Conservation (phyloP, 129 eudicot genomes). For the Saposhnikovia divaricata region DNA sequence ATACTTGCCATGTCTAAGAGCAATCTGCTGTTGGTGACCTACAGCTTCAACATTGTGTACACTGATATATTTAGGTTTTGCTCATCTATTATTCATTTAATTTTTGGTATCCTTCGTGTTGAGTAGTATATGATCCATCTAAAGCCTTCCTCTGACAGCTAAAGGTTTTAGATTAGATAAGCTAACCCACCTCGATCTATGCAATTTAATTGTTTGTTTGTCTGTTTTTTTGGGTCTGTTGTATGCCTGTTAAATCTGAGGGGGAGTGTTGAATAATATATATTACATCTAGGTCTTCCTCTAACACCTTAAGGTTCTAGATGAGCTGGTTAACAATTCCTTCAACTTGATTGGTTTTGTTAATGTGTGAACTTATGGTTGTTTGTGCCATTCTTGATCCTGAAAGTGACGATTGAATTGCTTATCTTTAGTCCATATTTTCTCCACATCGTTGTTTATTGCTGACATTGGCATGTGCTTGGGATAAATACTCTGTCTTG, state of each 20-base stretch:
- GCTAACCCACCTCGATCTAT: too few relatives aligned
- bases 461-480: not conserved
- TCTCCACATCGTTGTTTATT: not conserved
- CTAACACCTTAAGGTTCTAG: too few relatives aligned
- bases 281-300: too few relatives aligned
- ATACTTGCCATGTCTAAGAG: not conserved
- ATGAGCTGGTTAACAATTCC: not conserved
- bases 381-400: not conserved
- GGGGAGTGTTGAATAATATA: too few relatives aligned
- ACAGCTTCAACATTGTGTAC: not conserved
- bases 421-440: not conserved
- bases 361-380: not conserved
- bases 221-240: too few relatives aligned
- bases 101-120: not conserved
- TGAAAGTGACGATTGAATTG: not conserved
- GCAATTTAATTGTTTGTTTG: too few relatives aligned
- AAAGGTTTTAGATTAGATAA: too few relatives aligned
- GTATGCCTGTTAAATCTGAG: too few relatives aligned
- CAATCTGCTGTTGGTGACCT: not conserved
- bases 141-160: too few relatives aligned
- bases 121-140: too few relatives aligned
- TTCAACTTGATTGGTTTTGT: not conserved
- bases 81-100: not conserved
- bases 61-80: not conserved
- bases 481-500: not conserved